Evolutionary conservation across 1,284 basidiomycete species (phyloP).

Genomic region (Ganoderma multipileum): DNA sequence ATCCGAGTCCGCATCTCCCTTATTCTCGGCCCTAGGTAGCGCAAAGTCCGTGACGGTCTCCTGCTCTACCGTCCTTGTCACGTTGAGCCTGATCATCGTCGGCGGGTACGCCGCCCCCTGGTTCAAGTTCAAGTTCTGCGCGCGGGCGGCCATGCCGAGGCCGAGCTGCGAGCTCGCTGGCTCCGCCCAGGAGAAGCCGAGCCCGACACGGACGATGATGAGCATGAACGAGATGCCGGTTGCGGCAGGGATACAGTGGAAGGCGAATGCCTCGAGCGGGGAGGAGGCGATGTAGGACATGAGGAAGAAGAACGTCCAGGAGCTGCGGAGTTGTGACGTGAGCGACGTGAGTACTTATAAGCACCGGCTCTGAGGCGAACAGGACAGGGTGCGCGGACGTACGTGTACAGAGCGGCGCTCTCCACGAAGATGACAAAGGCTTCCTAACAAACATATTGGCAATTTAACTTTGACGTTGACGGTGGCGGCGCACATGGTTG

Average conservation of each 20-base stretch:
- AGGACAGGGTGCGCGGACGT: not conserved
- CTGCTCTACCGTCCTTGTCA: slow-evolving; percentile 25
- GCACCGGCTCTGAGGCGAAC: too few species aligned
- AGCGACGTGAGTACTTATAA: too few species aligned
- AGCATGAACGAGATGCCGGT: slow-evolving; percentile 32
- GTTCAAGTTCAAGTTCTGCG: not conserved
- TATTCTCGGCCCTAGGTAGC: not conserved
- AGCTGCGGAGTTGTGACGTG: not conserved
- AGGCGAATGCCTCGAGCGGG: slow-evolving; percentile 24
- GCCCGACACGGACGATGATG: slow-evolving; percentile 30
- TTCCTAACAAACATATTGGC: slow-evolving; percentile 16
- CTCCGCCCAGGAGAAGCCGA: slow-evolving; percentile 28
- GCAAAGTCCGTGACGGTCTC: slow-evolving; percentile 26
- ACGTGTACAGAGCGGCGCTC: slow-evolving; percentile 28
- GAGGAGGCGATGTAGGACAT: slow-evolving; percentile 20
- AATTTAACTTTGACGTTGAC: not conserved
- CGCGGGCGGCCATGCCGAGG: not conserved
- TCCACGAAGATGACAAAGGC: slow-evolving; percentile 27
- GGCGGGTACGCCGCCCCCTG: slow-evolving; percentile 15
- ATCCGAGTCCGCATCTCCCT: not conserved
- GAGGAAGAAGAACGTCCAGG: slow-evolving; percentile 30
- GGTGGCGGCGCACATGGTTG: not conserved
- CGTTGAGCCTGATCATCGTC: slow-evolving; percentile 22
- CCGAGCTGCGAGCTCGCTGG: slow-evolving; percentile 1
- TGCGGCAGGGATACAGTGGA: slow-evolving; percentile 26